These are phyloP conservation scores for Aureobasidium pullulans DNA, from an alignment of 2,329 filamentous ascomycete species.

Conservation along the genomic window DNA sequence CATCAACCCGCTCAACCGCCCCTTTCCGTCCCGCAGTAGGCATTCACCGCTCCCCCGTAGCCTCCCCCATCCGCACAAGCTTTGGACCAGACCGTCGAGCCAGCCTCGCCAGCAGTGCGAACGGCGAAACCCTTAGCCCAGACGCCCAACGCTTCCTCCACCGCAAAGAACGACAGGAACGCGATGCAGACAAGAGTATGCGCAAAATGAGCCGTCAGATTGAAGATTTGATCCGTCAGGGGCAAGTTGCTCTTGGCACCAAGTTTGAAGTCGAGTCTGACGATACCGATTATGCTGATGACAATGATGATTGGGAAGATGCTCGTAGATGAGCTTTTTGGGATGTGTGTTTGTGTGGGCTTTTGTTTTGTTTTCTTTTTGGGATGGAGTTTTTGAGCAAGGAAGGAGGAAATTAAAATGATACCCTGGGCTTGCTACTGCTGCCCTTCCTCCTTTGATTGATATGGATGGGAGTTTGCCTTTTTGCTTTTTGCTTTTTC, in stretches of 20 bases:
- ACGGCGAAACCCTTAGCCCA: constrained; percentile 34
- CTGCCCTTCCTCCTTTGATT: too few species aligned
- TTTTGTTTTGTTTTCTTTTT: not conserved
- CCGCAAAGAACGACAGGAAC: constrained; percentile 64
- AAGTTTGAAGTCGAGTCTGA: constrained; percentile 33
- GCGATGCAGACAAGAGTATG: constrained; percentile 71
- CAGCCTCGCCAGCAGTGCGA: not conserved
- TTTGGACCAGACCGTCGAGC: not conserved
- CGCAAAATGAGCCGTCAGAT: constrained; percentile 71
- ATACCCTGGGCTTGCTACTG: not conserved
- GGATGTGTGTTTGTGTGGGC: too few species aligned
- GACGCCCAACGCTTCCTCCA: constrained; percentile 70
- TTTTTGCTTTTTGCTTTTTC: too few species aligned
- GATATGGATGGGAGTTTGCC: too few species aligned
- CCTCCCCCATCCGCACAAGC: not conserved
- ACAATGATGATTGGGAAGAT: constrained; percentile 12
- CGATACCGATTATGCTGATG: constrained; percentile 20
- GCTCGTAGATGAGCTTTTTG: not conserved
- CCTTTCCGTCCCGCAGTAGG: not conserved
- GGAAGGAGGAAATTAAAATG: not conserved
- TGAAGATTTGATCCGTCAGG: constrained; percentile 81
- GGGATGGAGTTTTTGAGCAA: not conserved
- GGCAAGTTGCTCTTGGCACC: constrained; percentile 68
- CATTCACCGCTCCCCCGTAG: not conserved
- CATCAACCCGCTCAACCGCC: not conserved